These are phyloP conservation scores for Mortierella hygrophila DNA, from an alignment of 192 early-diverging fungal genomes.

Conservation along the genomic window DNA sequence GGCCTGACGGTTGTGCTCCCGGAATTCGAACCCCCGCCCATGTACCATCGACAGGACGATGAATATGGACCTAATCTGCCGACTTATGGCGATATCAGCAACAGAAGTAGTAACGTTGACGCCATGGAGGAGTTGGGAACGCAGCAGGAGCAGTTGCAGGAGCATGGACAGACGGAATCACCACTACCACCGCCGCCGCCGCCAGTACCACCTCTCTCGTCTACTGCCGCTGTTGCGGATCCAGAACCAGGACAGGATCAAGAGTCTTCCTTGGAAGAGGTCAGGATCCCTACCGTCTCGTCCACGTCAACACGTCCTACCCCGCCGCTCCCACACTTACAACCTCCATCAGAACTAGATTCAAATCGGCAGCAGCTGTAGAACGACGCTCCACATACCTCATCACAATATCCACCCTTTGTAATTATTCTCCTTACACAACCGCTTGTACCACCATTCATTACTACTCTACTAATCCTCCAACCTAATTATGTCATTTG, in stretches of 20 bases:
- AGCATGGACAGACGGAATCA: not conserved
- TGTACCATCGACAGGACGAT: conserved; percentile 3
- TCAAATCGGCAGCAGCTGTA: not conserved
- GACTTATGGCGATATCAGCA: conserved; percentile 5
- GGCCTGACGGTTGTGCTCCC: not conserved
- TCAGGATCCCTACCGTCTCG: too few species aligned
- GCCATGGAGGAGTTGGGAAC: not conserved
- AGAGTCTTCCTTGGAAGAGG: too few species aligned
- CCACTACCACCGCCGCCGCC: not conserved
- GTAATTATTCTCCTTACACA: not conserved
- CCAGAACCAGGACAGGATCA: too few species aligned
- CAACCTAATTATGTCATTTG: not conserved
- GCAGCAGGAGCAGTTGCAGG: not conserved
- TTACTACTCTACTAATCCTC: not conserved
- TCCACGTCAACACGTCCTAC: too few species aligned
- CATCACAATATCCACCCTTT: not conserved
- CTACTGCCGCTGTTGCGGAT: not conserved
- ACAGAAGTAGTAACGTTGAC: not conserved
- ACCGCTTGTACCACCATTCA: not conserved
- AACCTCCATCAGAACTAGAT: not conserved
- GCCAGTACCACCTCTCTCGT: not conserved
- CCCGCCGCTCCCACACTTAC: not conserved
- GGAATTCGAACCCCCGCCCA: conserved; percentile 12
- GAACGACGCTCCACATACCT: not conserved
- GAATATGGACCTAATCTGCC: not conserved